Conservation (phyloP, 202 grass and related monocot genomes). For the Bolboschoenoplectus hybrid region DNA sequence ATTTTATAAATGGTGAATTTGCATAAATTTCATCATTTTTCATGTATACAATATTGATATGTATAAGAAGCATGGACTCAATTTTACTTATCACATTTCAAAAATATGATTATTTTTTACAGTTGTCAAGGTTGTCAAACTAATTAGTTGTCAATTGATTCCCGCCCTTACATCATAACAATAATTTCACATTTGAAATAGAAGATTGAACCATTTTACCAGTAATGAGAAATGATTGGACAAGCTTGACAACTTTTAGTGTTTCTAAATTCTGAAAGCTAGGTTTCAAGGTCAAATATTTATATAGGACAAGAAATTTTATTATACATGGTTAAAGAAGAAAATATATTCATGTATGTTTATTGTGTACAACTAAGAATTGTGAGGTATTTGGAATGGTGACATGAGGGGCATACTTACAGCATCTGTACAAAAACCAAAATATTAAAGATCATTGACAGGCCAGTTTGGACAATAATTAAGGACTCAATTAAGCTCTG, state of each 20-base stretch:
- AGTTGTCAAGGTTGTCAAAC: too few species aligned
- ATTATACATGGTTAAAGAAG: background rate
- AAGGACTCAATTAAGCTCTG: background rate
- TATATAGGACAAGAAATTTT: background rate
- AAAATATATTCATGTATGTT: background rate
- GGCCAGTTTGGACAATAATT: background rate
- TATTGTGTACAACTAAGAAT: background rate
- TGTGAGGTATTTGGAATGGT: background rate
- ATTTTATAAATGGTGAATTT: too few species aligned
- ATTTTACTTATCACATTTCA: too few species aligned
- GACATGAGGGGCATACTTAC: background rate
- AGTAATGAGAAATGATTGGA: conserved; percentile 19
- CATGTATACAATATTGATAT: too few species aligned
- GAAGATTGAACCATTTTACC: conserved; percentile 53
- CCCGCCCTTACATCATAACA: background rate
- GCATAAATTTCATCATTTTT: too few species aligned
- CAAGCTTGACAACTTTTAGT: background rate
- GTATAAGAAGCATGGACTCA: too few species aligned
- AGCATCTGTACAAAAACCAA: background rate
- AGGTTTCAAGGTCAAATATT: background rate
- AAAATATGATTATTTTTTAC: too few species aligned
- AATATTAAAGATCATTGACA: background rate
- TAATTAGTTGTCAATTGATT: too few species aligned
- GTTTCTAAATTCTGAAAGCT: too few species aligned
- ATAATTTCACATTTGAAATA: conserved; percentile 3